phyloP scores from a whole-genome alignment of 768 basidiomycete genomes.

The Kwoniella dendrophila region DNA sequence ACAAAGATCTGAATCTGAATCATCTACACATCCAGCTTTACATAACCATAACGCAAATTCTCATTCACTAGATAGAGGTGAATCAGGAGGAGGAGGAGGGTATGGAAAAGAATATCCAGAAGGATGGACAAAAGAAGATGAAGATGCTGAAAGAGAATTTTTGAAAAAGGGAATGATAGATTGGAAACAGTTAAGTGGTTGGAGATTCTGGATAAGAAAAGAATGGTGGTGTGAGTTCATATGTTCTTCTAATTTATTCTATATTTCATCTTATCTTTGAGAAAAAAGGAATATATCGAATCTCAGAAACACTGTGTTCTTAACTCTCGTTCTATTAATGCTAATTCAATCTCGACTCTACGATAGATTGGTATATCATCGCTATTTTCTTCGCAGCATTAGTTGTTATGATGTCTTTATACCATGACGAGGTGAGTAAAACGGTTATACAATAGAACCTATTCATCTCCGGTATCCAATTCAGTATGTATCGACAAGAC shows the following conservation, averaged over 20 bases:
- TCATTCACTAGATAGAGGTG: no score
- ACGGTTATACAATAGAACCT: background rate
- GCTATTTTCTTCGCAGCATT: conserved; percentile 12
- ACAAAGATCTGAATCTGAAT: conserved; percentile 18
- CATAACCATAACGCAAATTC: no score
- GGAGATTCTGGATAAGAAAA: conserved; percentile 48
- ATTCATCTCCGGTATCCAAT: background rate
- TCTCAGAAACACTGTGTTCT: background rate
- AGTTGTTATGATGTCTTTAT: conserved; percentile 26
- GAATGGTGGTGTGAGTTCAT: conserved; percentile 45
- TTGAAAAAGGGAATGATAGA: conserved; percentile 40
- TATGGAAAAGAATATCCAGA: conserved; percentile 16
- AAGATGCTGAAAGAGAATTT: conserved; percentile 43
- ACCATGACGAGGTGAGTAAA: conserved; percentile 32
- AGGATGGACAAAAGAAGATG: conserved; percentile 36
- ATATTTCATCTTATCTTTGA: no score
- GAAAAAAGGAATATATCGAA: no score
- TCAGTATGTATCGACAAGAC: background rate
- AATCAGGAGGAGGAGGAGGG: background rate
- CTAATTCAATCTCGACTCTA: no score
- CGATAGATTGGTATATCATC: conserved; percentile 26
- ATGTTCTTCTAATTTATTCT: background rate
- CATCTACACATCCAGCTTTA: conserved; percentile 15
- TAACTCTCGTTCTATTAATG: no score
- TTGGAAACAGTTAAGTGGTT: conserved; percentile 36